Evolutionary conservation across 345 rosid genomes (phyloP).

Genomic region (Citrus cavaleriei): DNA sequence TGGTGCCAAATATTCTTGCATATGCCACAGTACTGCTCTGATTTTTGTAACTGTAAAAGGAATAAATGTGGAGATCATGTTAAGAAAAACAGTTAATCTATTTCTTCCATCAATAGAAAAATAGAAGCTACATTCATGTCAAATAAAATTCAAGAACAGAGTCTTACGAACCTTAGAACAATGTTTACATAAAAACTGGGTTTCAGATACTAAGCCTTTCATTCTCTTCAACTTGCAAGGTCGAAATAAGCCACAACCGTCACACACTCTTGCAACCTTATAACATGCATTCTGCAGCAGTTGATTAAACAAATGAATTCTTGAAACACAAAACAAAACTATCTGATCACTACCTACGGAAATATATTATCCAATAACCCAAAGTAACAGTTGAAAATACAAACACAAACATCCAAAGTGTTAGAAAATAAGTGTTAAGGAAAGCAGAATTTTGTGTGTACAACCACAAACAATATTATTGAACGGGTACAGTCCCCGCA

Average conservation of each 20-base stretch:
- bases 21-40: slow-evolving; percentile 88
- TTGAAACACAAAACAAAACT: background rate
- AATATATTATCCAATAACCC: background rate
- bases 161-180: slow-evolving; percentile 64
- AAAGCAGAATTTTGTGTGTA: background rate
- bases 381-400: background rate
- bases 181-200: slow-evolving; percentile 63
- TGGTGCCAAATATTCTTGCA: slow-evolving; percentile 94
- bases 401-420: background rate
- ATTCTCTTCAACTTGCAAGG: slow-evolving; percentile 62
- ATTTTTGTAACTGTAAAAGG: slow-evolving; percentile 59
- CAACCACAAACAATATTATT: background rate
- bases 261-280: slow-evolving; percentile 55
- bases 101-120: background rate
- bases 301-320: slow-evolving; percentile 9
- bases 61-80: slow-evolving; percentile 10
- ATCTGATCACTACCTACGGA: background rate
- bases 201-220: slow-evolving; percentile 38
- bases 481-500: background rate
- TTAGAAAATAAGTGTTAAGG: background rate
- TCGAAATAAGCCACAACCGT: slow-evolving; percentile 58
- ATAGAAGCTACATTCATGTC: background rate
- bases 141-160: slow-evolving; percentile 9
- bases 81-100: background rate
- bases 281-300: slow-evolving; percentile 45